These are phyloP conservation scores for Pugionium cornutum DNA, from an alignment of 345 rosid species.

Conservation along the genomic window DNA sequence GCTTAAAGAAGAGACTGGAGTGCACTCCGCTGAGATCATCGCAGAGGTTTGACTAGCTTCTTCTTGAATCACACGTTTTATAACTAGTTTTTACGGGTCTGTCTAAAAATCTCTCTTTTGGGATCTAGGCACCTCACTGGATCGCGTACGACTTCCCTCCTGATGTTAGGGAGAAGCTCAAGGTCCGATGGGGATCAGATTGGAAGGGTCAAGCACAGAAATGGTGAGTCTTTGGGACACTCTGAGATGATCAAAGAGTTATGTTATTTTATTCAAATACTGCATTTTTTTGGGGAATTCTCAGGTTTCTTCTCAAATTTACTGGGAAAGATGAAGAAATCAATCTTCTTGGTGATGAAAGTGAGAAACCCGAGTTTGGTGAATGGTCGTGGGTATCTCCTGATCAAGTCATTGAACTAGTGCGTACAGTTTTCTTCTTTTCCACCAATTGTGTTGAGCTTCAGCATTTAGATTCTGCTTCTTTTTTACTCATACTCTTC, in stretches of 20 bases:
- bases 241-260: background rate
- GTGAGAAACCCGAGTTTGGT: conserved; percentile 91
- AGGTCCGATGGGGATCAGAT: conserved; percentile 78
- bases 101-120: background rate
- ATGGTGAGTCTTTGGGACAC: conserved; percentile 53
- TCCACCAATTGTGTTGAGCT: background rate
- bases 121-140: conserved; percentile 74
- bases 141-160: conserved; percentile 91
- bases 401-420: conserved; percentile 61
- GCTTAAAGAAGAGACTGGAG: conserved; percentile 89
- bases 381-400: conserved; percentile 85
- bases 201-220: conserved; percentile 99
- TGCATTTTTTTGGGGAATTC: background rate
- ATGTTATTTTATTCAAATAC: conserved; percentile 4
- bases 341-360: conserved; percentile 82
- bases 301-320: conserved; percentile 86
- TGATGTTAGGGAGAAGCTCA: conserved; percentile 79
- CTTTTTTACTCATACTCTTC: background rate
- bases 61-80: background rate
- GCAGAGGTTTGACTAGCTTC: conserved; percentile 56
- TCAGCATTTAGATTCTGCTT: background rate
- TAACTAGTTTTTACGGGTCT: too few species aligned
- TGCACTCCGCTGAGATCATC: conserved; percentile 71
- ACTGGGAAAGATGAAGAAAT: conserved; percentile 84
- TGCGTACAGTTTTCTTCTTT: conserved; percentile 36